Conservation (phyloP, 768 basidiomycete genomes). For the Termitomyces bulborhizus region DNA sequence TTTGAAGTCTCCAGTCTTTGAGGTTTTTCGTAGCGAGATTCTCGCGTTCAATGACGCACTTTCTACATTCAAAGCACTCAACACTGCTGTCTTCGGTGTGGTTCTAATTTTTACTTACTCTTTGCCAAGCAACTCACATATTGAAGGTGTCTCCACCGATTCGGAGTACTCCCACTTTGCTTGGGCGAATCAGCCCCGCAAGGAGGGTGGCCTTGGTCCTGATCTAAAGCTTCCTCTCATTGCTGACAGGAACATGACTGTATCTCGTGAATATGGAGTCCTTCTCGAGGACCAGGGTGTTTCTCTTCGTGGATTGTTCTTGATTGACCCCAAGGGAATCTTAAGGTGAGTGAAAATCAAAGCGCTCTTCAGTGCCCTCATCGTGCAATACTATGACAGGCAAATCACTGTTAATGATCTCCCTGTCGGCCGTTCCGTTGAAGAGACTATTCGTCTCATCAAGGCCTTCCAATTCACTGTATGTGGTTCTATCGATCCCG, state of each 20-base stretch:
- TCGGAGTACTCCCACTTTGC: conserved; percentile 85
- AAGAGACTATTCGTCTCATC: conserved; percentile 86
- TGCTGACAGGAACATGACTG: conserved; percentile 73
- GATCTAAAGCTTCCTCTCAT: conserved; percentile 80
- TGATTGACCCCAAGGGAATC: conserved; percentile 81
- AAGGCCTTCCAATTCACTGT: conserved; percentile 92
- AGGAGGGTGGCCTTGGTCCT: conserved; percentile 86
- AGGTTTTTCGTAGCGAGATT: conserved; percentile 50
- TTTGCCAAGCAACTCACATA: neutral
- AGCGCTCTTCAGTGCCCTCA: neutral
- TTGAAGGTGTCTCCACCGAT: conserved; percentile 66
- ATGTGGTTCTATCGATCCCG: conserved; percentile 18
- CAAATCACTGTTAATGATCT: conserved; percentile 90
- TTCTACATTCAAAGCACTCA: conserved; percentile 62
- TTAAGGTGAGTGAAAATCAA: conserved; percentile 40
- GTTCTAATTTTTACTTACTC: neutral
- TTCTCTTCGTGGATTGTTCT: conserved; percentile 79
- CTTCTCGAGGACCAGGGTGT: conserved; percentile 86
- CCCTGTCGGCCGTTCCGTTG: conserved; percentile 92
- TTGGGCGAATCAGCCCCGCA: conserved; percentile 78
- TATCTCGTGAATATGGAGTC: conserved; percentile 83
- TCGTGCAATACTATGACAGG: conserved; percentile 24
- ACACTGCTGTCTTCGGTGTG: conserved; percentile 73
- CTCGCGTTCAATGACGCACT: conserved; percentile 92
- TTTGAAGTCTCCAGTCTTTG: neutral